Evolutionary conservation across 2,329 filamentous ascomycete genomes (phyloP), one percentile per base, ranked within the genome.

Genomic region (Aspergillus sp.): DNA sequence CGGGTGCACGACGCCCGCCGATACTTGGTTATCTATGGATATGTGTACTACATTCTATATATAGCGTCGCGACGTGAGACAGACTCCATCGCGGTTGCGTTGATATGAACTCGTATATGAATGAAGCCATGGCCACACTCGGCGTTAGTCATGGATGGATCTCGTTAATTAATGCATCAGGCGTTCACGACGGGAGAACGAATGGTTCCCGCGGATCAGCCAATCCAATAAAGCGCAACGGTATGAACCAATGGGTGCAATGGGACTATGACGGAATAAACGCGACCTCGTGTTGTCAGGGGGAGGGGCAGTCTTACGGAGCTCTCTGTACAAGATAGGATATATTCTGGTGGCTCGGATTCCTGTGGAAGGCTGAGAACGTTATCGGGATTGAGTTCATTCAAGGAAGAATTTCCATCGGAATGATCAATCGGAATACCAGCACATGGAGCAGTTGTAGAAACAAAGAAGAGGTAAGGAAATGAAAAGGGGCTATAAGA

Each of bases 241-340:
- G 49, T 49, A 49, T 53, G 55, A 58, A 55, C 57, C 51, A 49
- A 53, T 29, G 49, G 49, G 42, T 49, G 36, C 53, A 49, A 51
- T 48, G 44, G 38, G 57, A 43, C 46, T 19, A 46, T 46, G 25
- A 36, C 31, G 23, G 23, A 5, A 46, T 31, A 7, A 1, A 23
- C 2, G 13, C 13, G 16, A 46, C 16, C 16, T 19, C 19, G 40
- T 42, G 16, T 42, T 42, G 16, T 42, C 40, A 42, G 40, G 40
- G 40, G 40, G 45, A 38, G 44, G n/a, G 19, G 44, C 14, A 31
- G 7, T 6, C 43, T n/a, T n/a, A n/a, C n/a, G n/a, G n/a, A n/a
- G n/a, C n/a, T n/a, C n/a, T n/a, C n/a, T n/a, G n/a, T n/a, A n/a
- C n/a, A n/a, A n/a, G n/a, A n/a, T n/a, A n/a, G n/a, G 16, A 17